Evolutionary conservation across 305 asterid species (phyloP), one percentile per base, ranked within the genome.

Genomic region (Plantago coronopus): DNA sequence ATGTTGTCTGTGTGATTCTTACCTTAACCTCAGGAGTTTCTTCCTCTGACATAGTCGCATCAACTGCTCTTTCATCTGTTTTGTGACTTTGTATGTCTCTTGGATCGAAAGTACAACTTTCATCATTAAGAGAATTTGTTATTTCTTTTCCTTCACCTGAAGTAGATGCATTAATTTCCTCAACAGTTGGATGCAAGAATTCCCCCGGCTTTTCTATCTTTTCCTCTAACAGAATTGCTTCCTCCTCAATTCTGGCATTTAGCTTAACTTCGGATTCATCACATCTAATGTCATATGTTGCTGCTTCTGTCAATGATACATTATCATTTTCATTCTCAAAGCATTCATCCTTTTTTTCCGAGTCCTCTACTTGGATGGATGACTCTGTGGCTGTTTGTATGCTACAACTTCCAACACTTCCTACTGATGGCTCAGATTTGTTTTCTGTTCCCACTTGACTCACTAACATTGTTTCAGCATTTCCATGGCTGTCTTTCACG

Each of bases 11-110:
- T 23, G 51, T 46, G 51, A 54, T 14, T 43, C 48, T 29, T 50
- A 57, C 63, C 27, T 55, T 49, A 66, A 64, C 69, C 69, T 72
- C 72, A 42, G 17, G 61, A 61, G 54, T 48, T 63, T 73, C 74
- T 43, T 50, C 65, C 51, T 71, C 22, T 20, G 34, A 48, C 43
- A 49, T 61, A 19, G n/a, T 68, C 34, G 61, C 45, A 38, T 63
- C 76, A 53, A 54, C 64, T 61, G 29, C 51, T 60, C 55, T 64
- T 51, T 62, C 68, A 18, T 50, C 19, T 2, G 17, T 54, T 17
- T 48, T 10, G 15, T 59, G 63, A 40, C 70, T 68, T 2, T 21
- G 51, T 51, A 22, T 34, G 64, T 62, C 77, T 64, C 22, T 70
- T 43, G 22, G 63, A 71, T 34, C 55, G 42, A 54, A 49, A 27